Evolutionary conservation across 2,329 filamentous ascomycete genomes (phyloP).

Genomic region (Pestalotiopsis sp.): DNA sequence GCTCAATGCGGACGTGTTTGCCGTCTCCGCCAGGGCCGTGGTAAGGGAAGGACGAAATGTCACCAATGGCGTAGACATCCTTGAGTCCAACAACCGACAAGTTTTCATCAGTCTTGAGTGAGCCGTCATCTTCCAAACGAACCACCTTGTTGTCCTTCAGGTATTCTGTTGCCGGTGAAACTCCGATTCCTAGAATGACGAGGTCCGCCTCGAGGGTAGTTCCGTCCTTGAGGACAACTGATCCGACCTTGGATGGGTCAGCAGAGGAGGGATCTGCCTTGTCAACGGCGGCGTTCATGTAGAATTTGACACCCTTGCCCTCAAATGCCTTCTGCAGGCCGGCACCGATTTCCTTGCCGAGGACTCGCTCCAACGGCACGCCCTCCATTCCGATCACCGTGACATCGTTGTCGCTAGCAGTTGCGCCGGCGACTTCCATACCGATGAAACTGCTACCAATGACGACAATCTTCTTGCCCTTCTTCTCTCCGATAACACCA

Average conservation of each 20-base stretch:
- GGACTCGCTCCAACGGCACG: constrained; percentile 81
- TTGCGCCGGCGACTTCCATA: constrained; percentile 93
- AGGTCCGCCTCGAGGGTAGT: constrained; percentile 84
- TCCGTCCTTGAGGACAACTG: constrained; percentile 83
- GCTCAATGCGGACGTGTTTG: constrained; percentile 81
- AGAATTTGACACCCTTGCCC: constrained; percentile 86
- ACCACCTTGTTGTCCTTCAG: constrained; percentile 73
- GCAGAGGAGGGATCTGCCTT: constrained; percentile 75
- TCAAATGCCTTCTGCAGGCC: constrained; percentile 81
- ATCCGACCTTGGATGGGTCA: constrained; percentile 74
- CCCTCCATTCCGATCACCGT: constrained; percentile 88
- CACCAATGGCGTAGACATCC: constrained; percentile 90
- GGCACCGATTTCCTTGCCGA: constrained; percentile 79
- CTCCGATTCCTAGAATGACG: constrained; percentile 89
- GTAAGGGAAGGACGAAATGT: constrained; percentile 95
- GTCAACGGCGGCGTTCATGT: constrained; percentile 79
- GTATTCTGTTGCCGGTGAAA: constrained; percentile 83
- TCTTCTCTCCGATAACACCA: constrained; percentile 76
- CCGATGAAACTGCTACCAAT: constrained; percentile 96
- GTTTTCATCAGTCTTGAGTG: constrained; percentile 76
- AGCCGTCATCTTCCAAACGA: constrained; percentile 81
- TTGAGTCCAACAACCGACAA: constrained; percentile 77
- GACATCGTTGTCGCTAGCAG: constrained; percentile 78
- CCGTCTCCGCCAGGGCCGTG: constrained; percentile 83
- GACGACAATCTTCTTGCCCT: constrained; percentile 89